Evolutionary conservation across 352 stramenopile species (phyloP), one percentile per base, ranked within the genome.

Genomic region (Blastocystis sp.): DNA sequence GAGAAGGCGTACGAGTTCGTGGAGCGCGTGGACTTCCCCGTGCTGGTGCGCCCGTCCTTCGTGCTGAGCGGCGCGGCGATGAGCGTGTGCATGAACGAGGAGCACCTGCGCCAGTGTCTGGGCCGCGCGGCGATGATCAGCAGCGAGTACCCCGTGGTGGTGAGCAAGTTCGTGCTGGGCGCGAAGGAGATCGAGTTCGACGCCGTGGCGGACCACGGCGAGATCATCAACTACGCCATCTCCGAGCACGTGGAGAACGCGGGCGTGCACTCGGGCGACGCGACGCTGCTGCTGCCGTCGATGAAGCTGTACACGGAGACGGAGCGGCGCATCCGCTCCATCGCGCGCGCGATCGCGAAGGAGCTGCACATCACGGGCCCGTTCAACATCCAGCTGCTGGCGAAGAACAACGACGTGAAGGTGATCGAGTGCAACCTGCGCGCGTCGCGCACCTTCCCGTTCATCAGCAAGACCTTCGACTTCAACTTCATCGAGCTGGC

Each of bases 161-260:
- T 98, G 70, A 97, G 94, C 89, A 95, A 98, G 89, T 98, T 98
- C 91, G 95, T 98, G 89, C 90, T 96, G 89, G 94, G 94, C 64
- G 95, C 95, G 10, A 98, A 98, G 90, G 97, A 99, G 92, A 97
- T 99, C 77, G 97, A 99, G 92, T 98, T 99, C 87, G 97, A 99
- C 91, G 96, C 92, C 89, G 95, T 99, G 38, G 95, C 95, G 62
- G 91, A 90, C 48, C 93, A 97, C 89, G 97, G 97, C 84, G 91
- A 95, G 63, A 98, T 99, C 89, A 90, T 99, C 45, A 98, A 98
- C 91, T 98, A 98, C 91, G 97, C 96, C 69, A 99, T 99, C 90
- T 97, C 94, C 79, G 96, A 99, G 91, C 97, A 99, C 93, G 94
- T 99, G 11, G 97, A 99, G 90, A 99, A 99, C 92, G 97, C 97